Evolutionary conservation across 1,284 basidiomycete genomes (phyloP).

Genomic region (Mixia osmundae): DNA sequence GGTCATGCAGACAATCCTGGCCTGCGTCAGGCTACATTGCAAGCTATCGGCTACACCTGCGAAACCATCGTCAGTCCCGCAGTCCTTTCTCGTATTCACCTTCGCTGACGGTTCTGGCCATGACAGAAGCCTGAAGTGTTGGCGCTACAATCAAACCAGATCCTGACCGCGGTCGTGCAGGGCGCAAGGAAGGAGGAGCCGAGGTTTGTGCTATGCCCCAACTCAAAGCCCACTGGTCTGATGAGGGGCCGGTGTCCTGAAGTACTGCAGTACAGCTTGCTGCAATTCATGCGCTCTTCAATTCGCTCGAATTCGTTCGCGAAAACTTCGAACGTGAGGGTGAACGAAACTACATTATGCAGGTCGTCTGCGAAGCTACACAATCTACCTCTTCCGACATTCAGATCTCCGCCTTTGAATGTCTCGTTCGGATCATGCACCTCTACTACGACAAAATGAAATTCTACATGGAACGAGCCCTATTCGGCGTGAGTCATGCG

Average conservation of each 20-base stretch:
- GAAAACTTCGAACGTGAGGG: constrained; percentile 98
- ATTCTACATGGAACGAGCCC: constrained; percentile 96
- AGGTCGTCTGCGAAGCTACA: constrained; percentile 96
- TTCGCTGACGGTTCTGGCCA: not conserved
- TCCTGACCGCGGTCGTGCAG: constrained; percentile 93
- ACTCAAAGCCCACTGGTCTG: no score
- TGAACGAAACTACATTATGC: constrained; percentile 99
- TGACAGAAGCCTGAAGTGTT: constrained; percentile 70
- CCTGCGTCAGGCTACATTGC: constrained; percentile 67
- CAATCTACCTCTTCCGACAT: constrained; percentile 56
- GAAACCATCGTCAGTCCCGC: constrained; percentile 58
- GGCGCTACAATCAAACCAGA: constrained; percentile 77
- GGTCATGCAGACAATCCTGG: constrained; percentile 34
- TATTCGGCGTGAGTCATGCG: constrained; percentile 57
- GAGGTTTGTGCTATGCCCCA: no score
- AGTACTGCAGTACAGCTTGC: constrained; percentile 86
- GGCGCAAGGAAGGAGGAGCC: constrained; percentile 91
- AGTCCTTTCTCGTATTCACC: not conserved
- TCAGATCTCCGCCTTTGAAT: constrained; percentile 83
- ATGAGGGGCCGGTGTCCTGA: no score
- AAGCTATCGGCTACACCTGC: constrained; percentile 91
- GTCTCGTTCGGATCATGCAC: constrained; percentile 88
- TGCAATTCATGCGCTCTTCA: constrained; percentile 76
- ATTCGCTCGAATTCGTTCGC: constrained; percentile 91
- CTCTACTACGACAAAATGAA: constrained; percentile 99